phyloP scores from a whole-genome alignment of 2,329 filamentous ascomycete species.

The Herpotrichia juniperi region DNA sequence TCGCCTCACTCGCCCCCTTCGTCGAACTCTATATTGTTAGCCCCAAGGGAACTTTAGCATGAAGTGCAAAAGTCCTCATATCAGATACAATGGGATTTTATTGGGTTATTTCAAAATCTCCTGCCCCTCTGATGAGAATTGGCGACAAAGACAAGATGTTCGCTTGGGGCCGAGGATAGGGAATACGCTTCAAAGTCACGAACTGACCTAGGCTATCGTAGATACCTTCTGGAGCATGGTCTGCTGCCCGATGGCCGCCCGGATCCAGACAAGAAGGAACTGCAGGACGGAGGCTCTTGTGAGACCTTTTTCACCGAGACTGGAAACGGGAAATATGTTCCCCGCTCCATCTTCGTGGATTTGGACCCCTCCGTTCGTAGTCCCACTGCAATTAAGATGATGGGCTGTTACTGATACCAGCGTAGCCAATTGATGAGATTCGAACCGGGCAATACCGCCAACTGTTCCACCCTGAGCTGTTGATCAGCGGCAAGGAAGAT shows the following conservation, averaged over 20 bases:
- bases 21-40: no score
- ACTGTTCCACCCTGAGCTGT: slow-evolving; percentile 74
- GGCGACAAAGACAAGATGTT: no score
- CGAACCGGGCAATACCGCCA: slow-evolving; percentile 70
- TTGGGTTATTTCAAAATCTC: no score
- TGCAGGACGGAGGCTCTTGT: slow-evolving; percentile 67
- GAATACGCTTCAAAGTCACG: slow-evolving; percentile 15
- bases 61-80: no score
- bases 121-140: no score
- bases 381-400: neutral
- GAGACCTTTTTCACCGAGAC: slow-evolving; percentile 79
- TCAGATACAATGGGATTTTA: no score
- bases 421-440: slow-evolving; percentile 72
- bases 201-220: slow-evolving; percentile 43
- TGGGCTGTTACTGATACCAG: slow-evolving; percentile 17
- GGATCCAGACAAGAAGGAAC: slow-evolving; percentile 65
- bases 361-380: slow-evolving; percentile 68
- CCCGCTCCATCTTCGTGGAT: slow-evolving; percentile 74
- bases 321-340: slow-evolving; percentile 73
- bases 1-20: neutral
- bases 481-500: slow-evolving; percentile 78
- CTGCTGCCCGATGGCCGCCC: slow-evolving; percentile 69
- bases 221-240: slow-evolving; percentile 76
- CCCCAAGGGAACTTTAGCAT: no score
- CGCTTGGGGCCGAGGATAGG: no score